Base-by-base conservation (phyloP, 352 stramenopile species). In the Pythium sukuiense region DNA sequence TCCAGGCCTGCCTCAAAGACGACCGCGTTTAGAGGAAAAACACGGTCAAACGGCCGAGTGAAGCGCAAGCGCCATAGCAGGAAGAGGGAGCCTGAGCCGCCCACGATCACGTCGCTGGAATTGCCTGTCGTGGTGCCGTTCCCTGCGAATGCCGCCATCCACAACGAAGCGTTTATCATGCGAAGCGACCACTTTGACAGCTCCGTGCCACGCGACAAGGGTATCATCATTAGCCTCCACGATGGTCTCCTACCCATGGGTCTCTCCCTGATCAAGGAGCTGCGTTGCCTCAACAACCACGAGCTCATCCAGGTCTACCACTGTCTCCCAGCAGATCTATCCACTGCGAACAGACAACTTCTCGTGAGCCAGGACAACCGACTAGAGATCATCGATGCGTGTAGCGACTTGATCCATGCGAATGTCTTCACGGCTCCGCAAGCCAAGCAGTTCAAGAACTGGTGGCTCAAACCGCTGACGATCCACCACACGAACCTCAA, bases 351-450 rank as follows among this genome's bases (percentile, higher is more conserved):
- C 6, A 54, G 61, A 6, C 62, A 67, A 30, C 49, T 88, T 52
- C 66, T 90, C n/a, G 72, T 72, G 12, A 55, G 53, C 18, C 71
- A 79, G 29, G 82, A 90, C 61, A 56, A 54, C 13, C 48, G 61
- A 1, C 61, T 90, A 16, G 82, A 89, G 68, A 79, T 90, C 55
- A 59, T 90, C 29, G 81, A 90, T 55, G 80, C 85, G 41, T 90
- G 80, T 63, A 60, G 67, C 0, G 70, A 85, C 1, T 26, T 82
- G 14, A 20, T 88, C 14, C 41, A 63, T 6, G 43, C 37, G 0
- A 11, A 16, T 2, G 59, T 61, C 45, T 55, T 77, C 41, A 57
- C 50, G 26, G 18, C 41, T 6, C 52, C 61, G 27, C 63, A 64
- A 8, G 67, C 72, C 0, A 58, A 16, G 7, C 8, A 60, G 13